Evolutionary conservation across 2,329 filamentous ascomycete genomes (phyloP).

Genomic region (Xylaria sp.): DNA sequence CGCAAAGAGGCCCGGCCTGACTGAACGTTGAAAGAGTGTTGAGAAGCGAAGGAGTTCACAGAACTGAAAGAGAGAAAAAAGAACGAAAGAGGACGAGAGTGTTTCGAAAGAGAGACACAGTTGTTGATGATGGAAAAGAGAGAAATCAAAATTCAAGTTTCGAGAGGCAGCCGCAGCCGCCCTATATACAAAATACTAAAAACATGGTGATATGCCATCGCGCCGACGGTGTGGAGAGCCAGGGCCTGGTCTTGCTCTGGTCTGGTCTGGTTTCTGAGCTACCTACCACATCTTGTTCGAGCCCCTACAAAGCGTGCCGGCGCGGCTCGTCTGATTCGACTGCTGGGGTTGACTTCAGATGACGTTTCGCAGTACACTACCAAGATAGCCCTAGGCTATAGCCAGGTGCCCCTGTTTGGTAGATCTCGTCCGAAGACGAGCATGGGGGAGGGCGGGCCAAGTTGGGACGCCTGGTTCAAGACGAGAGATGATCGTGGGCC

Average conservation of each 20-base stretch:
- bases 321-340: constrained; percentile 32
- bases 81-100: constrained; percentile 44
- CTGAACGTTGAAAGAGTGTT: constrained; percentile 46
- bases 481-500: constrained; percentile 9
- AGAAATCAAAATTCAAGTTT: constrained; percentile 24
- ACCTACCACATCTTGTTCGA: constrained; percentile 33
- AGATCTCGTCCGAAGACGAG: constrained; percentile 46
- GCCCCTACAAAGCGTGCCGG: constrained; percentile 25
- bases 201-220: background rate
- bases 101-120: constrained; percentile 44
- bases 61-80: constrained; percentile 50
- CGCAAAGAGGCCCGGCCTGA: constrained; percentile 47
- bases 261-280: constrained; percentile 23
- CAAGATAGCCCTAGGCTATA: constrained; percentile 26
- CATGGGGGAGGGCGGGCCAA: constrained; percentile 16
- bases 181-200: constrained; percentile 44
- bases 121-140: constrained; percentile 44
- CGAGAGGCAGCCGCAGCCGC: constrained; percentile 30
- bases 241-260: background rate
- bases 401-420: constrained; percentile 38
- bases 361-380: constrained; percentile 42
- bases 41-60: constrained; percentile 47
- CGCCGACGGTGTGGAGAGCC: constrained; percentile 16
- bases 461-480: constrained; percentile 22
- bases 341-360: constrained; percentile 41